phyloP scores from a whole-genome alignment of 2,329 filamentous ascomycete species.

The Helotiales sp. region DNA sequence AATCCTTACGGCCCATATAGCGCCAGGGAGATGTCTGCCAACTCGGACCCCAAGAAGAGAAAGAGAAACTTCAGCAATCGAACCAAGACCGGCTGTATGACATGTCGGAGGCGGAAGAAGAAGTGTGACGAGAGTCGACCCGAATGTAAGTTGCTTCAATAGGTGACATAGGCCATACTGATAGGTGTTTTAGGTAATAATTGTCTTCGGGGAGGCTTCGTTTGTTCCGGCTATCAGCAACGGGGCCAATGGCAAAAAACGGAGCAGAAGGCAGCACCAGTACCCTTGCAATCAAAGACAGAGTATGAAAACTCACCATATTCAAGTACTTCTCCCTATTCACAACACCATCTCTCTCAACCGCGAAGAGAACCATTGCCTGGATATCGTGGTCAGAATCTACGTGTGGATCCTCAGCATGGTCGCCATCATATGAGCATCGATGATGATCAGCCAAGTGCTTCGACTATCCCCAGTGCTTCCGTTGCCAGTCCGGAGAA shows the following conservation, averaged over 20 bases:
- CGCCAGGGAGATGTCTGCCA: slow-evolving; percentile 40
- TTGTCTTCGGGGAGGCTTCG: slow-evolving; percentile 84
- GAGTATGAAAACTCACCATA: slow-evolving; percentile 52
- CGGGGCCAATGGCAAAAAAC: slow-evolving; percentile 78
- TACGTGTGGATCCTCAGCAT: slow-evolving; percentile 64
- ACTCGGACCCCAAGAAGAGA: slow-evolving; percentile 66
- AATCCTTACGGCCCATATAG: slow-evolving; percentile 38
- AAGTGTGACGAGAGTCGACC: slow-evolving; percentile 96
- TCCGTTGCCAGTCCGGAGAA: slow-evolving; percentile 59
- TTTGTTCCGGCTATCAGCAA: slow-evolving; percentile 87
- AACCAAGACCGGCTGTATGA: slow-evolving; percentile 94
- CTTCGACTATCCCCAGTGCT: slow-evolving; percentile 58
- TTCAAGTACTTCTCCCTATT: slow-evolving; percentile 59
- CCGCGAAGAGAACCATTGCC: slow-evolving; percentile 56
- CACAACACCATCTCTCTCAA: slow-evolving; percentile 28
- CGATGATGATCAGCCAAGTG: slow-evolving; percentile 60
- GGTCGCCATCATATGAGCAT: slow-evolving; percentile 48
- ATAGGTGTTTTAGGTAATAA: slow-evolving; percentile 66
- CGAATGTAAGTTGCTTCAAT: slow-evolving; percentile 65
- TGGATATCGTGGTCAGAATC: slow-evolving; percentile 59
- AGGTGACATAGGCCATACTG: slow-evolving; percentile 1
- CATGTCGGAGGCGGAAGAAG: slow-evolving; percentile 90
- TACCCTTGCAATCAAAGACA: slow-evolving; percentile 84
- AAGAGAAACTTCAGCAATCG: slow-evolving; percentile 89
- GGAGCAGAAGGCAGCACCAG: slow-evolving; percentile 64